Evolutionary conservation across 2,329 filamentous ascomycete species (phyloP).

Genomic region (Blastomyces parvus): DNA sequence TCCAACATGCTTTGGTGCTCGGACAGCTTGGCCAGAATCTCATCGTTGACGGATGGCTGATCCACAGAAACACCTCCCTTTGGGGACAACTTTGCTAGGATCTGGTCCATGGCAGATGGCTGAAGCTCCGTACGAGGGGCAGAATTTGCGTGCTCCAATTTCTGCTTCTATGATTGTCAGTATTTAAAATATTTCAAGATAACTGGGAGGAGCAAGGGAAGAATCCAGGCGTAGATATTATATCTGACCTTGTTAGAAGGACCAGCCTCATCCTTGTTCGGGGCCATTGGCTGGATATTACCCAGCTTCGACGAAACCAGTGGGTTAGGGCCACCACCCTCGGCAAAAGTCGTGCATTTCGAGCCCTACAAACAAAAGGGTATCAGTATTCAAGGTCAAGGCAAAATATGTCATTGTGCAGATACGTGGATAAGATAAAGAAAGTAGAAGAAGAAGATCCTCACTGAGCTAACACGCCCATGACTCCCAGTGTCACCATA

Average conservation of each 20-base stretch:
- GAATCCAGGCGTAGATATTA: neutral
- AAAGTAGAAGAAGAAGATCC: neutral
- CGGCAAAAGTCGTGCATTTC: slow-evolving; percentile 2
- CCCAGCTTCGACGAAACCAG: slow-evolving; percentile 29
- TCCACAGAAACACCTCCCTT: slow-evolving; percentile 17
- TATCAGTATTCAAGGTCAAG: neutral
- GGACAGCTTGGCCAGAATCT: slow-evolving; percentile 58
- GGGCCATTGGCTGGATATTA: slow-evolving; percentile 22
- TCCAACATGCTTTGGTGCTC: slow-evolving; percentile 56
- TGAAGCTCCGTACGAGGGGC: slow-evolving; percentile 19
- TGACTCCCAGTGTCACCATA: slow-evolving; percentile 18
- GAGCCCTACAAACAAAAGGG: neutral
- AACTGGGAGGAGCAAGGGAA: neutral
- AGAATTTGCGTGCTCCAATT: slow-evolving; percentile 33
- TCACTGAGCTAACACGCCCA: slow-evolving; percentile 23
- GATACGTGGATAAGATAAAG: neutral
- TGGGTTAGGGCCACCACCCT: slow-evolving; percentile 24
- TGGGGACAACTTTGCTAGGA: slow-evolving; percentile 35
- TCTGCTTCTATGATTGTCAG: slow-evolving; percentile 40
- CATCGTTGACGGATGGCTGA: slow-evolving; percentile 13
- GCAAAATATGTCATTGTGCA: neutral
- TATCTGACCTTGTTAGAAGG: slow-evolving; percentile 31
- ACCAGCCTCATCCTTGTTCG: slow-evolving; percentile 19
- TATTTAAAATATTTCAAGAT: slow-evolving; percentile 8
- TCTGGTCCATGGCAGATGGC: slow-evolving; percentile 54